These are phyloP conservation scores for Pseudomicrostroma phylloplanum DNA, from an alignment of 1,284 basidiomycete genomes.

Conservation along the genomic window DNA sequence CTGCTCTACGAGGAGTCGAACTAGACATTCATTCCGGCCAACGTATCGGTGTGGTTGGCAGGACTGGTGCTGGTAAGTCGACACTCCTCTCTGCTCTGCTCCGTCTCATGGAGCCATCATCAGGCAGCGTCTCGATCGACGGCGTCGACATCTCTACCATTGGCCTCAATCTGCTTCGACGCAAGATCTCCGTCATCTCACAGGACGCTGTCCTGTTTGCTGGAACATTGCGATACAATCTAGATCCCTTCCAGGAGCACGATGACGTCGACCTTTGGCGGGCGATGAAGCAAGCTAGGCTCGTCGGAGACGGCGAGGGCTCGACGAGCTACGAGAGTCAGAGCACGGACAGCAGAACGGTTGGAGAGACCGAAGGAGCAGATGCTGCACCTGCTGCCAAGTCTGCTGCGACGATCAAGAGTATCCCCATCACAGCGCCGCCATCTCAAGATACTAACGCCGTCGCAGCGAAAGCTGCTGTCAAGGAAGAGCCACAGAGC, in stretches of 20 bases:
- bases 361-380: neutral
- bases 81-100: constrained; percentile 23
- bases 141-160: constrained; percentile 57
- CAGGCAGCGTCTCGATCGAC: constrained; percentile 25
- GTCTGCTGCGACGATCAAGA: neutral
- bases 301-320: constrained; percentile 13
- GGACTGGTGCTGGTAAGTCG: constrained; percentile 36
- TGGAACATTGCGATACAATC: constrained; percentile 62
- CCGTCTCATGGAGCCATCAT: constrained; percentile 53
- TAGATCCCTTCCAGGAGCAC: constrained; percentile 68
- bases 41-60: constrained; percentile 38
- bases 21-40: constrained; percentile 40
- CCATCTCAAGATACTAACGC: too few relatives aligned
- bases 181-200: constrained; percentile 67
- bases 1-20: constrained; percentile 61
- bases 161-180: constrained; percentile 55
- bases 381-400: neutral
- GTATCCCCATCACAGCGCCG: neutral
- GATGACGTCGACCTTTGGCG: constrained; percentile 48
- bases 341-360: too few relatives aligned
- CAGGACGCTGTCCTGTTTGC: constrained; percentile 72
- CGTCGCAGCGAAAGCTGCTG: neutral
- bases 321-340: too few relatives aligned
- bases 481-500: neutral
- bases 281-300: constrained; percentile 40